Conservation (phyloP, 352 stramenopile genomes). For the Phytophthora capsici region DNA sequence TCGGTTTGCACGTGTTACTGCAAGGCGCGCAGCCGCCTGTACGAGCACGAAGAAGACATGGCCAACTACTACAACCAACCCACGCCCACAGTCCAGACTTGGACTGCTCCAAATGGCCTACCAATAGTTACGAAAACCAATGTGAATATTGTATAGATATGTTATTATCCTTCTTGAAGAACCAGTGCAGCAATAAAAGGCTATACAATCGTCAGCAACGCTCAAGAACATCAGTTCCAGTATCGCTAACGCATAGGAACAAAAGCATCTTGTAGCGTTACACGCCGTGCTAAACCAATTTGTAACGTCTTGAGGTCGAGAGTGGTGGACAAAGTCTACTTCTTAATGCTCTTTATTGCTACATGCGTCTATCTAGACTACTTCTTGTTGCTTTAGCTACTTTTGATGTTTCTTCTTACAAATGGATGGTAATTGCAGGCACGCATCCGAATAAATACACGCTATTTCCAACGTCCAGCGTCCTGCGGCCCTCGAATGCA, state of each 20-base stretch:
- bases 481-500: constrained; percentile 25
- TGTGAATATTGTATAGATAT: constrained; percentile 18
- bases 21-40: constrained; percentile 49
- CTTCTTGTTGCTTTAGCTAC: constrained; percentile 7
- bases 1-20: constrained; percentile 59
- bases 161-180: neutral
- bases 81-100: constrained; percentile 10
- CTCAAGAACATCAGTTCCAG: constrained; percentile 1
- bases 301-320: neutral
- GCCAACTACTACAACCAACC: constrained; percentile 43
- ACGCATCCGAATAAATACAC: constrained; percentile 49
- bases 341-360: constrained; percentile 23
- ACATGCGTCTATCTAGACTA: constrained; percentile 32
- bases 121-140: constrained; percentile 18
- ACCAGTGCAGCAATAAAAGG: too few species aligned
- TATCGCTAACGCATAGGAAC: neutral
- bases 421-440: constrained; percentile 32
- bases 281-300: neutral
- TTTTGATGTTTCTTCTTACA: constrained; percentile 32
- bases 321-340: constrained; percentile 11
- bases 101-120: constrained; percentile 3
- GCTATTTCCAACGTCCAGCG: constrained; percentile 28
- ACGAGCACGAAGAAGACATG: constrained; percentile 49
- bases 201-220: neutral
- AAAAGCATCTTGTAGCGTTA: constrained; percentile 1